Evolutionary conservation across 306 rosid genomes (phyloP).

Genomic region (Glycine tomentella): DNA sequence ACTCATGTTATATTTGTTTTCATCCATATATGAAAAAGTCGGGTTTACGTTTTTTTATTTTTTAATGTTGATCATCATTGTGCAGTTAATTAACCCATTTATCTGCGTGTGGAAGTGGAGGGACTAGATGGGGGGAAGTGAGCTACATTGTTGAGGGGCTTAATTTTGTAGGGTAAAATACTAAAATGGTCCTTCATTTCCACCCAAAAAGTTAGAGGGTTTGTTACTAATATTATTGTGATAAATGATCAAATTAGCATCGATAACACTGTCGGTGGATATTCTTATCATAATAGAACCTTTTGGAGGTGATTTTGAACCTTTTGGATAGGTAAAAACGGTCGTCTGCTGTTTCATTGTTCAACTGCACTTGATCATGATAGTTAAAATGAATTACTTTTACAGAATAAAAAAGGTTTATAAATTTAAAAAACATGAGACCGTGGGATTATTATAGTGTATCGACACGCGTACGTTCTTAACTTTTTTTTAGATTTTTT

Average conservation of each 20-base stretch:
- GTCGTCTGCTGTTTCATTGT: not conserved
- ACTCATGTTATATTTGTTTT: no score
- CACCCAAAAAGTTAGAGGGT: not conserved
- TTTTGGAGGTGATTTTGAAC: not conserved
- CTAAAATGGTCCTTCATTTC: not conserved
- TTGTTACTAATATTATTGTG: not conserved
- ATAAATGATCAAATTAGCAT: not conserved
- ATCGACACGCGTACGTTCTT: not conserved
- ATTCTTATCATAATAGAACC: not conserved
- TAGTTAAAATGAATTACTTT: not conserved
- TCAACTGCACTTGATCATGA: not conserved
- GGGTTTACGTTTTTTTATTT: not conserved
- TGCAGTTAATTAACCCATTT: no score
- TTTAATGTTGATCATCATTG: not conserved
- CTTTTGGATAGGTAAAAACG: not conserved
- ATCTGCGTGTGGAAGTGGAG: not conserved
- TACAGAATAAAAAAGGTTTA: no score
- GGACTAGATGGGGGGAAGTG: not conserved
- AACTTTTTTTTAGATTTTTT: not conserved
- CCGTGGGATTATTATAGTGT: not conserved
- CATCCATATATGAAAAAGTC: not conserved
- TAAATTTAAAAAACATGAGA: not conserved
- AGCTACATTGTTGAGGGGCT: not conserved
- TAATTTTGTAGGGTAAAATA: not conserved
- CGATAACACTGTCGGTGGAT: constrained; percentile 14